A percentile compares a stretch with the other conserved stretches of the same genome.
These are phyloP conservation scores for Suillus clintonianus DNA, from an alignment of 768 basidiomycete genomes.

Conservation along the genomic window DNA sequence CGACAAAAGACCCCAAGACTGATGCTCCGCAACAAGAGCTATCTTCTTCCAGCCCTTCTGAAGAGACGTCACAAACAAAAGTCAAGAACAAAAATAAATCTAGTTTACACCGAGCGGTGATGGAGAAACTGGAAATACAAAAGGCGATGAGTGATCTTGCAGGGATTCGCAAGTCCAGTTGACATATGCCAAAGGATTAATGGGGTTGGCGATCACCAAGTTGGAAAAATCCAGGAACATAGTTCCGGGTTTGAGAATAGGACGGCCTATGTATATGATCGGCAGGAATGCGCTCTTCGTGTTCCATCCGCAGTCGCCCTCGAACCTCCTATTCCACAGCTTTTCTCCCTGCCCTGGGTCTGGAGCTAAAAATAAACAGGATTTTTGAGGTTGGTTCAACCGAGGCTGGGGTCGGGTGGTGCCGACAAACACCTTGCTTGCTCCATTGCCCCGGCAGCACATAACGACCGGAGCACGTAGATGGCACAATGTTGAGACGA, in stretches of 20 bases:
- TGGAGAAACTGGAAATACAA: constrained; percentile 76
- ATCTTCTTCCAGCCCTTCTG: constrained; percentile 3
- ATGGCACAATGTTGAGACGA: not conserved
- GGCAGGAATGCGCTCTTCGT: not conserved
- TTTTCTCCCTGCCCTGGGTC: not conserved
- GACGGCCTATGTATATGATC: not conserved
- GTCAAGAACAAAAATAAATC: constrained; percentile 49
- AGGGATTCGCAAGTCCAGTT: constrained; percentile 20
- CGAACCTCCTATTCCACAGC: not conserved
- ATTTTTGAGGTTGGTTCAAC: not conserved
- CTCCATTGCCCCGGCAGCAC: not conserved
- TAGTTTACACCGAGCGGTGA: constrained; percentile 71
- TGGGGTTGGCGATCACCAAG: not conserved
- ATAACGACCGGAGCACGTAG: not conserved
- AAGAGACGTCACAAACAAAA: constrained; percentile 19
- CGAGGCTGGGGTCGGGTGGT: not conserved
- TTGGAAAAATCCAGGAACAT: not conserved
- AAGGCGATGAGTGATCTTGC: constrained; percentile 61
- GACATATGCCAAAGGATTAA: constrained; percentile 6
- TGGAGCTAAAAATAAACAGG: not conserved
- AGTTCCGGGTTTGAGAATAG: not conserved
- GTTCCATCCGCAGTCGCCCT: not conserved
- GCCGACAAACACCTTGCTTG: not conserved
- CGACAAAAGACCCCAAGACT: constrained; percentile 6
- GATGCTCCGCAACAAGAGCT: constrained; percentile 19